These are phyloP conservation scores for Ceriops zippeliana DNA, from an alignment of 345 rosid genomes.

Conservation along the genomic window DNA sequence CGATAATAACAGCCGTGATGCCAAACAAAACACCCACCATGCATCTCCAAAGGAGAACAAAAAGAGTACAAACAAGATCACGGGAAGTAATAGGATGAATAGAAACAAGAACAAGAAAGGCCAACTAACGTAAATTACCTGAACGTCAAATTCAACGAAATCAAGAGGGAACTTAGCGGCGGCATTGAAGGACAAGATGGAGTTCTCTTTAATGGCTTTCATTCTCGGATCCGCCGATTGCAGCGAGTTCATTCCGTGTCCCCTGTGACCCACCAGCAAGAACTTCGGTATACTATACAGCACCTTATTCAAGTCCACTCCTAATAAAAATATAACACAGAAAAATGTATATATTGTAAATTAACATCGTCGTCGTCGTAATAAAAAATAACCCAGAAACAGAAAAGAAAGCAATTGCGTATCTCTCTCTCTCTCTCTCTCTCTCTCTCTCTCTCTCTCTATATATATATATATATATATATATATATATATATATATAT, in stretches of 20 bases:
- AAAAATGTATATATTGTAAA: not conserved
- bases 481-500: not conserved
- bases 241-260: conserved; percentile 79
- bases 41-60: too few relatives aligned
- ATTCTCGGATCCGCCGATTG: conserved; percentile 60
- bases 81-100: not conserved
- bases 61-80: not conserved
- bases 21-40: not conserved
- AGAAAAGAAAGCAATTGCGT: not conserved
- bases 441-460: too few relatives aligned
- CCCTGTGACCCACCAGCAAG: conserved; percentile 80
- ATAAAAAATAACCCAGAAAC: not conserved
- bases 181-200: conserved; percentile 66
- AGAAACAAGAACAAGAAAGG: not conserved
- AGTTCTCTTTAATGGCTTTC: conserved; percentile 71
- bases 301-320: conserved; percentile 30
- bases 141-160: conserved; percentile 96
- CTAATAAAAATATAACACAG: conserved; percentile 24
- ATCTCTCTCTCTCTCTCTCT: fast-evolving
- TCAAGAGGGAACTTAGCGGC: conserved; percentile 74
- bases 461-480: not conserved
- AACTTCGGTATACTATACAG: conserved; percentile 54
- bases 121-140: conserved; percentile 41
- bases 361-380: too few relatives aligned
- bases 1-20: not conserved